Conservation (phyloP, 768 basidiomycete species). For the Termitomyces sp. region DNA sequence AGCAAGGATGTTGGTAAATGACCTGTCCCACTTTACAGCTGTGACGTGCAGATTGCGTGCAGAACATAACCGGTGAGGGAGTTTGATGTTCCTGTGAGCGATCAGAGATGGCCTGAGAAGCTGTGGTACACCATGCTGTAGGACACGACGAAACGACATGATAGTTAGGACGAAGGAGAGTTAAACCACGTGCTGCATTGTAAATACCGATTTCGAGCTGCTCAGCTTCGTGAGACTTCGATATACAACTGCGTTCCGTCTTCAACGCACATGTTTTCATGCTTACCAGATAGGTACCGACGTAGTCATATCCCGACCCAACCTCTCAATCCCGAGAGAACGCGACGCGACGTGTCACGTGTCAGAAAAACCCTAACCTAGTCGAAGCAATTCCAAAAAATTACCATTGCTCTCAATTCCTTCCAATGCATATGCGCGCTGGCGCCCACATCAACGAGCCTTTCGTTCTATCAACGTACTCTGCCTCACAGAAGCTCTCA, state of each 20-base stretch:
- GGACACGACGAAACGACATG: constrained; percentile 9
- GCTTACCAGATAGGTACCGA: background rate
- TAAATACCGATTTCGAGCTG: background rate
- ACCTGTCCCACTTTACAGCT: constrained; percentile 18
- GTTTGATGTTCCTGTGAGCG: background rate
- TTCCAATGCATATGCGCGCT: constrained; percentile 16
- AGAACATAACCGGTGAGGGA: background rate
- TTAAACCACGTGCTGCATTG: background rate
- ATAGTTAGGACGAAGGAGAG: background rate
- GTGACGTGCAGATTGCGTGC: constrained; percentile 16
- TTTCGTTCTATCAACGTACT: constrained; percentile 33
- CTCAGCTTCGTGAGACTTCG: background rate
- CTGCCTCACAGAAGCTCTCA: constrained; percentile 23
- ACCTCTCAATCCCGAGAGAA: no score
- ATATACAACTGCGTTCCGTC: background rate
- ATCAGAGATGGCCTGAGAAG: background rate
- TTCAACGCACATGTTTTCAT: background rate
- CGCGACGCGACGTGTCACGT: constrained; percentile 2
- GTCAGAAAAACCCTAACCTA: background rate
- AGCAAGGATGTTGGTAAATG: constrained; percentile 71
- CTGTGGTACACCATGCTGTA: constrained; percentile 4
- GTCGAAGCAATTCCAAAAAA: constrained; percentile 12
- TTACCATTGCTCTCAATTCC: constrained; percentile 2
- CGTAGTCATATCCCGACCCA: background rate
- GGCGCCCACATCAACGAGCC: constrained; percentile 27